Evolutionary conservation across 345 rosid genomes (phyloP).

Genomic region (Schrenkiella parvula): DNA sequence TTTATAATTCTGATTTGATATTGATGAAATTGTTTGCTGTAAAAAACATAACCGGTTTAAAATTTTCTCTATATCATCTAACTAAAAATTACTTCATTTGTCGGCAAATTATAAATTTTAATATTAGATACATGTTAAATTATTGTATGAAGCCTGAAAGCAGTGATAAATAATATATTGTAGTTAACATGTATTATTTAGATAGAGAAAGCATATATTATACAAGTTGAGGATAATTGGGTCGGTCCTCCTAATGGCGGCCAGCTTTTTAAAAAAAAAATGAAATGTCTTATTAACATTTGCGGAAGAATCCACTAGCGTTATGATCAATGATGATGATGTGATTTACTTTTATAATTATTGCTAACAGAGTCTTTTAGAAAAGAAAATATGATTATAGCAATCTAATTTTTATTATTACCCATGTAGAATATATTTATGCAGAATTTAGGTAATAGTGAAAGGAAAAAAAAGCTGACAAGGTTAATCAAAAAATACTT

Average conservation of each 20-base stretch:
- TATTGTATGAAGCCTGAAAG: too few species aligned
- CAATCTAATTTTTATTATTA: not conserved
- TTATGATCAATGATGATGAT: conserved; percentile 31
- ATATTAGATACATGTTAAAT: not conserved
- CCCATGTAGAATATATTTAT: not conserved
- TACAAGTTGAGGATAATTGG: conserved; percentile 16
- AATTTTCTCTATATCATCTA: not conserved
- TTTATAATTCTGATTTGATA: too few species aligned
- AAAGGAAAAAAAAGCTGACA: not conserved
- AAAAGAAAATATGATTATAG: conserved; percentile 3
- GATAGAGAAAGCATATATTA: conserved; percentile 10
- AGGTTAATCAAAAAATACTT: not conserved
- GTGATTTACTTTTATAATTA: conserved; percentile 17
- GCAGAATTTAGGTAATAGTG: not conserved
- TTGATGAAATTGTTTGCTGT: too few species aligned
- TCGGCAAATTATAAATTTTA: not conserved
- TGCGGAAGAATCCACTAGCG: conserved; percentile 26
- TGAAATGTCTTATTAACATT: conserved; percentile 21
- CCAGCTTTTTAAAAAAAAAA: conserved; percentile 32
- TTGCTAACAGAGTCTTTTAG: not conserved
- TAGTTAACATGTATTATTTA: not conserved
- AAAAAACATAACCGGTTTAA: not conserved
- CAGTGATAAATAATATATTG: not conserved
- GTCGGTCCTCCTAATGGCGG: conserved; percentile 33
- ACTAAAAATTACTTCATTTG: not conserved